phyloP scores from a whole-genome alignment of 139 green algal genomes.

The Chlorella sp. region DNA sequence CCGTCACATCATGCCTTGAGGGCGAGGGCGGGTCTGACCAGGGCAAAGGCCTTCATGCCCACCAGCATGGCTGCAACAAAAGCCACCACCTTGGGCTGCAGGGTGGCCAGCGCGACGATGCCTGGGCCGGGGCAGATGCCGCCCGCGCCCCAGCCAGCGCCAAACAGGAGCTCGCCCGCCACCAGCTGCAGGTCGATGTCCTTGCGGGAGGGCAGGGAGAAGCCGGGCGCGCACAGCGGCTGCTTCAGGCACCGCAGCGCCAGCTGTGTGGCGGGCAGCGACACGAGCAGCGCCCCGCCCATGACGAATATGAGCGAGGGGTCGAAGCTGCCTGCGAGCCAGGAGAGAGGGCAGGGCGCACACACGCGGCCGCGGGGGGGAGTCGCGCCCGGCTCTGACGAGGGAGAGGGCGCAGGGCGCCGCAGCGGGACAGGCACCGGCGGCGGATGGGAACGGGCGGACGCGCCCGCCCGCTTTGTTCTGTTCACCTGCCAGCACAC shows the following conservation, averaged over 20 bases:
- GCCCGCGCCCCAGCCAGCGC: slow-evolving; percentile 54
- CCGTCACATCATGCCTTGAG: too few species aligned
- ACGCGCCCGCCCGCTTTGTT: too few species aligned
- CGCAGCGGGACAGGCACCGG: too few species aligned
- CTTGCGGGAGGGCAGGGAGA: slow-evolving; percentile 48
- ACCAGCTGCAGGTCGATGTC: slow-evolving; percentile 68
- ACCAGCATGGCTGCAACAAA: slow-evolving; percentile 16
- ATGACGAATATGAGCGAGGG: slow-evolving; percentile 75
- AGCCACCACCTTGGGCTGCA: slow-evolving; percentile 27
- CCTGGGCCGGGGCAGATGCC: slow-evolving; percentile 80
- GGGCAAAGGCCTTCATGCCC: too few species aligned
- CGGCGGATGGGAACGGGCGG: too few species aligned
- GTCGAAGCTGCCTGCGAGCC: slow-evolving; percentile 48
- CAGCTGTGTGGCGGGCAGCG: slow-evolving; percentile 49
- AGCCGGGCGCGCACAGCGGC: slow-evolving; percentile 30
- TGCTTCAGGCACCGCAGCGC: slow-evolving; percentile 4
- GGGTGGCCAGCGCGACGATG: slow-evolving; percentile 48
- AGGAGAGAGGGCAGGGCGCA: too few species aligned
- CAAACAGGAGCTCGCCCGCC: slow-evolving; percentile 71
- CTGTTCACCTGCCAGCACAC: not conserved
- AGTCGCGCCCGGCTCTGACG: too few species aligned
- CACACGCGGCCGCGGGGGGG: too few species aligned
- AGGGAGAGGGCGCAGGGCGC: too few species aligned
- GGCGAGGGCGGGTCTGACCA: too few species aligned
- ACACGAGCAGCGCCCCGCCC: slow-evolving; percentile 68